A percentile compares a stretch with the other conserved stretches of the same genome.
Evolutionary conservation across 2,329 filamentous ascomycete genomes (phyloP).

Genomic region (Xylogone sp.): DNA sequence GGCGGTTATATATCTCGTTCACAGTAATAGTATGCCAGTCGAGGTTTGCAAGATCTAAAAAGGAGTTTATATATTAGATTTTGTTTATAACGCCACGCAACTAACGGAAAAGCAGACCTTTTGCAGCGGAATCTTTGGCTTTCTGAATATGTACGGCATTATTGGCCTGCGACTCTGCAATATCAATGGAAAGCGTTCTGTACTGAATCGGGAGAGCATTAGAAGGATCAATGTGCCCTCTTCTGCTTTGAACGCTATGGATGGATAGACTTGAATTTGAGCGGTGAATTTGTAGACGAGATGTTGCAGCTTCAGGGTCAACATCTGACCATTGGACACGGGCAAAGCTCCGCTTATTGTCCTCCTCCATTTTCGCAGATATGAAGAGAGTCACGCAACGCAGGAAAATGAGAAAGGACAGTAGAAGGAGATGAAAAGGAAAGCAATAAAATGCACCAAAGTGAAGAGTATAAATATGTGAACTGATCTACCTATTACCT

Average conservation of each 20-base stretch:
- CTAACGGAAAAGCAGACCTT: conserved; percentile 32
- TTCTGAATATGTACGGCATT: conserved; percentile 36
- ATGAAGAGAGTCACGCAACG: neutral
- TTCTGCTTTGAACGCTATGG: conserved; percentile 21
- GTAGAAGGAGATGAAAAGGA: neutral
- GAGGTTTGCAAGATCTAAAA: conserved; percentile 54
- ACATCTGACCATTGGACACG: conserved; percentile 24
- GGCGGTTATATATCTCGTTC: conserved; percentile 55
- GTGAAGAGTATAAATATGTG: no score
- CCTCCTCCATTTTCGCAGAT: conserved; percentile 17
- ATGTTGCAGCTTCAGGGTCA: conserved; percentile 15
- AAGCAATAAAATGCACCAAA: neutral
- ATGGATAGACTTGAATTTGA: conserved; percentile 24
- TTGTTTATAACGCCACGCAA: neutral
- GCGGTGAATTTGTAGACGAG: conserved; percentile 15
- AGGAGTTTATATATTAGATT: conserved; percentile 12
- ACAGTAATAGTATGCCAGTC: conserved; percentile 64
- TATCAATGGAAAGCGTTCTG: conserved; percentile 52
- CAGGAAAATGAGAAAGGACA: neutral
- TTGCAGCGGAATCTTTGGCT: conserved; percentile 40
- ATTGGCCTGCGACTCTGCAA: conserved; percentile 49
- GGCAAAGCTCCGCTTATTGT: conserved; percentile 13
- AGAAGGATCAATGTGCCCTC: conserved; percentile 34
- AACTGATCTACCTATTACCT: no score
- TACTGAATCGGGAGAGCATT: conserved; percentile 50